These are phyloP conservation scores for Pythium myriotylum DNA, from an alignment of 352 stramenopile genomes.

Conservation along the genomic window DNA sequence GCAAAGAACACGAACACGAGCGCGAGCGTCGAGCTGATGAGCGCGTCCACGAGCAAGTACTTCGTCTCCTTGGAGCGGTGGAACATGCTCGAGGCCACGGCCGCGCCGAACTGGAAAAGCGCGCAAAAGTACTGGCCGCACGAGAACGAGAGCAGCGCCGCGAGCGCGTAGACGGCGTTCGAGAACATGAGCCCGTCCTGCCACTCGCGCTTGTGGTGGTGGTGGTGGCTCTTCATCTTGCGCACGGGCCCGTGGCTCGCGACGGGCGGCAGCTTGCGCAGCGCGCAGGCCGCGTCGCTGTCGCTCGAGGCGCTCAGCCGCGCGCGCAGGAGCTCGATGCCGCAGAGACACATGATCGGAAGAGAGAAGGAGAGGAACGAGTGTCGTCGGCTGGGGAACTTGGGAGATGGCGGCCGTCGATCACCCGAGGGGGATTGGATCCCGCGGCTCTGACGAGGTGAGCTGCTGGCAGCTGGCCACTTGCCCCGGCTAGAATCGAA, in stretches of 20 bases:
- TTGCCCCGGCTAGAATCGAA: slow-evolving; percentile 11
- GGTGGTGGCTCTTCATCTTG: slow-evolving; percentile 40
- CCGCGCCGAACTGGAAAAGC: slow-evolving; percentile 66
- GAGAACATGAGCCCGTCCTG: slow-evolving; percentile 82
- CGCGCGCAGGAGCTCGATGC: slow-evolving; percentile 30
- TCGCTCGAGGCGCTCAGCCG: slow-evolving; percentile 22
- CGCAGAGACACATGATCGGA: slow-evolving; percentile 40
- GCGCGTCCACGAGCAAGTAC: slow-evolving; percentile 76
- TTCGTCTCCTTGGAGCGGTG: slow-evolving; percentile 85
- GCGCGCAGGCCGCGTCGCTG: slow-evolving; percentile 20
- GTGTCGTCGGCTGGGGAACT: slow-evolving; percentile 7
- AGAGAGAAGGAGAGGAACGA: not conserved
- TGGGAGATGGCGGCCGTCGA: slow-evolving; percentile 7
- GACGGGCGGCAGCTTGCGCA: slow-evolving; percentile 41
- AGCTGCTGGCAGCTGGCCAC: slow-evolving; percentile 1
- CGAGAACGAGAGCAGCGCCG: slow-evolving; percentile 68
- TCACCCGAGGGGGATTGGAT: slow-evolving; percentile 4
- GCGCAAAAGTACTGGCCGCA: slow-evolving; percentile 76
- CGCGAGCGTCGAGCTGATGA: slow-evolving; percentile 73
- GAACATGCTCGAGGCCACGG: slow-evolving; percentile 77
- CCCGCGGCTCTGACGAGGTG: not conserved
- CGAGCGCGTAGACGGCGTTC: slow-evolving; percentile 77
- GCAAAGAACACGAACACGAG: slow-evolving; percentile 73
- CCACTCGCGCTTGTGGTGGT: slow-evolving; percentile 62
- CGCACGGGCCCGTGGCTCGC: slow-evolving; percentile 30